Evolutionary conservation across 2,329 filamentous ascomycete species (phyloP), one percentile per base, ranked within the genome.

Genomic region (Botrytis cinerea): DNA sequence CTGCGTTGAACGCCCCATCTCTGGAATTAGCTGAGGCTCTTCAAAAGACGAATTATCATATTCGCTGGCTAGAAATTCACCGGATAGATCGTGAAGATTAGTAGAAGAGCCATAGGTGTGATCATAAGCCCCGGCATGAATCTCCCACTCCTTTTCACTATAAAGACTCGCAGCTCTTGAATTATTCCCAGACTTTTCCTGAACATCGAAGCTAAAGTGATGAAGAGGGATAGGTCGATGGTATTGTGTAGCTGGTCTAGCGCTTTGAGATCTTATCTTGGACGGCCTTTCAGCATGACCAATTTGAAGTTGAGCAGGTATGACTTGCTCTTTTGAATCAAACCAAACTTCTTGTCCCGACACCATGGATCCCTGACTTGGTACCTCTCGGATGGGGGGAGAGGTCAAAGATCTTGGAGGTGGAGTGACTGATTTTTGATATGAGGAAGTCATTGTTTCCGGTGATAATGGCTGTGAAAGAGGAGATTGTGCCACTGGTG

Each of bases 71-170:
- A 32, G 45, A 14, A 38, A 35, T 14, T 61, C 25, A n/a, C 35
- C 40, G 10, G 66, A 38, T 18, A 51, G 54, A 6, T 62, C 68
- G 18, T 70, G 54, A 8, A 70, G 48, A 45, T 72, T 67, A n/a
- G 67, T 48, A 71, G 38, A 59, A 28, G 67, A 75, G 4, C 77
- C 77, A 28, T 78, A 79, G 9, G 75, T 77, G 25, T 78, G 78
- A 59, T 79, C 73, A 54, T 79, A 79, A 40, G 48, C 43, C 5
- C 72, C 72, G 32, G 63, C 71, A 43, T 73, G 71, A 25, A 43
- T 43, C 45, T 73, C 71, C 71, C 71, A 73, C 18, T 73, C 71
- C 20, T 73, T 73, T 46, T 73, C 71, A 43, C 63, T 73, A 35
- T 73, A 73, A 43, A 60, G 35, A 57, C 48, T 69, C 1, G 66